Evolutionary conservation across 306 rosid genomes (phyloP).

Genomic region (Quercus dentata): DNA sequence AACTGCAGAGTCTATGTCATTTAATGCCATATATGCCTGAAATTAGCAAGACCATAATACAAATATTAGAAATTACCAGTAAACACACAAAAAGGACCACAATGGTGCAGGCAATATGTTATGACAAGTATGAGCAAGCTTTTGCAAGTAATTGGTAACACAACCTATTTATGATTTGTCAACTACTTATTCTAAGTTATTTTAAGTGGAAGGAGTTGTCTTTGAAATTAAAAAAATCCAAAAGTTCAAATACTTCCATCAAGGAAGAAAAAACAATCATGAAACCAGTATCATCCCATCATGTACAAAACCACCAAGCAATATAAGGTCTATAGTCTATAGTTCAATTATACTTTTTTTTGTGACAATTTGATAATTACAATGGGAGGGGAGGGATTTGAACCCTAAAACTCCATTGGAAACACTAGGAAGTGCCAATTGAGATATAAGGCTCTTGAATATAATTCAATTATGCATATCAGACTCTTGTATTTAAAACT

Average conservation of each 20-base stretch:
- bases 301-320: too few relatives aligned
- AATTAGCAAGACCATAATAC: conserved; percentile 9
- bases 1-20: conserved; percentile 46
- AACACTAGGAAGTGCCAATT: too few relatives aligned
- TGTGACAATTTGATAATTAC: too few relatives aligned
- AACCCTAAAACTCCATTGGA: too few relatives aligned
- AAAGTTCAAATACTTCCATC: background rate
- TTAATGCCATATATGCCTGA: conserved; percentile 50
- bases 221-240: background rate
- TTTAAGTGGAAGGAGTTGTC: background rate
- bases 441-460: too few relatives aligned
- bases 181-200: background rate
- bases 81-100: background rate
- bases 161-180: background rate
- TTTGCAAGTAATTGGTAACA: background rate
- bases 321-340: too few relatives aligned
- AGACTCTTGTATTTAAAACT: background rate
- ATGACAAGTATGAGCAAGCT: too few relatives aligned
- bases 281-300: background rate
- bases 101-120: too few relatives aligned
- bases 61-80: conserved; percentile 7
- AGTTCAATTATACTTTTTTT: too few relatives aligned
- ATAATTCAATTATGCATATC: background rate
- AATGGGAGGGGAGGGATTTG: too few relatives aligned
- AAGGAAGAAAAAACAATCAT: background rate